These are phyloP conservation scores for Solanum ossicruentum DNA, from an alignment of 257 asterid species.

Conservation along the genomic window DNA sequence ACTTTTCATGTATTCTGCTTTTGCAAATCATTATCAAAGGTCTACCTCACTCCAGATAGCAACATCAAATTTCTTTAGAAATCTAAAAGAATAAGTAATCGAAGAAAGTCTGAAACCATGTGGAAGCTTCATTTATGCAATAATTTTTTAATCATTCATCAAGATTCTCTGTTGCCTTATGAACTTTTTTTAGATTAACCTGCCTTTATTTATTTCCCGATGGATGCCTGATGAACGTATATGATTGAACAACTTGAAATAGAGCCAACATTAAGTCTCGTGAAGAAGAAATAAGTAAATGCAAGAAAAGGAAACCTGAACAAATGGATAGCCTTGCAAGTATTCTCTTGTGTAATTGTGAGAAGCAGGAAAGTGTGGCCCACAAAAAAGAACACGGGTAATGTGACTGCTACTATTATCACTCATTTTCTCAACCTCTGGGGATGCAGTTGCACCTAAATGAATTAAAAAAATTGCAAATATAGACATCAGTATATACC, in stretches of 20 bases:
- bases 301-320: constrained; percentile 32
- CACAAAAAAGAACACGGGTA: constrained; percentile 78
- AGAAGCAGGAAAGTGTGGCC: constrained; percentile 67
- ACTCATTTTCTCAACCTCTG: constrained; percentile 21
- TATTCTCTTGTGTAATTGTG: constrained; percentile 67
- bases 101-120: not conserved
- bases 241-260: not conserved
- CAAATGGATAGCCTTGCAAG: constrained; percentile 44
- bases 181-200: not conserved
- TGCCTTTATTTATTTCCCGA: not conserved
- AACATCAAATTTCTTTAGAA: not conserved
- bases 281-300: not conserved
- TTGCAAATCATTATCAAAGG: not conserved
- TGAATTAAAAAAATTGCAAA: not conserved
- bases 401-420: constrained; percentile 2
- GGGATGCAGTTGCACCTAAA: constrained; percentile 18
- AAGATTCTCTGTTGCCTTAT: not conserved
- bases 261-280: not conserved
- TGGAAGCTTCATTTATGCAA: not conserved
- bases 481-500: not conserved
- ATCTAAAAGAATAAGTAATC: not conserved
- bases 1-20: not conserved
- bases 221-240: not conserved
- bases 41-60: not conserved
- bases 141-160: not conserved